Conservation (phyloP, 495 filamentous ascomycete species). For the Xylaria castorea region DNA sequence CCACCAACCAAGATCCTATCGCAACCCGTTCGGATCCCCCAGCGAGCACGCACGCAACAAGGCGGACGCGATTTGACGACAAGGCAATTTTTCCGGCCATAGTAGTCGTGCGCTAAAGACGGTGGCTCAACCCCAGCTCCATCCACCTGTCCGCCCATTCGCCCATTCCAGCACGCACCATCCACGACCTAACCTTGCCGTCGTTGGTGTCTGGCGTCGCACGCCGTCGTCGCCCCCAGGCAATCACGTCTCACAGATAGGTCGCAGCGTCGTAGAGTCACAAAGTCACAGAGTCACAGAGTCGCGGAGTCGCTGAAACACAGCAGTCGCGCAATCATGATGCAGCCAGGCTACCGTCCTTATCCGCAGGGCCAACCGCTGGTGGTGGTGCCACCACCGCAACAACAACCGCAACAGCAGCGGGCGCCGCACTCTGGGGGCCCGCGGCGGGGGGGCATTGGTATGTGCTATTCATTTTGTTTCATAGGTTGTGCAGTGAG, state of each 20-base stretch:
- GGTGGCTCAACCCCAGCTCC: slow-evolving; percentile 20
- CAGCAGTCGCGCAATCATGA: slow-evolving; percentile 37
- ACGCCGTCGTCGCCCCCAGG: slow-evolving; percentile 21
- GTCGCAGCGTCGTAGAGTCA: slow-evolving; percentile 20
- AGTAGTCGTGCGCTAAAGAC: slow-evolving; percentile 24
- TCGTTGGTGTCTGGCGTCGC: slow-evolving; percentile 26
- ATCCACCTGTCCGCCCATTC: neutral
- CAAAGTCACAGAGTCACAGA: slow-evolving; percentile 2
- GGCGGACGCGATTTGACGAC: slow-evolving; percentile 24
- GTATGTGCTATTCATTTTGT: slow-evolving; percentile 44
- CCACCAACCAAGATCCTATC: slow-evolving; percentile 22
- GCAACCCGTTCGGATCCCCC: slow-evolving; percentile 10
- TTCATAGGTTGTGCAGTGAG: slow-evolving; percentile 14
- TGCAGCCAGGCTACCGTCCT: slow-evolving; percentile 56
- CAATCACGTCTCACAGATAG: slow-evolving; percentile 29
- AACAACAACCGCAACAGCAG: slow-evolving; percentile 31
- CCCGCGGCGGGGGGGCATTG: slow-evolving; percentile 55
- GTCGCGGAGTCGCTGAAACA: slow-evolving; percentile 9
- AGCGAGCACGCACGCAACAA: slow-evolving; percentile 13
- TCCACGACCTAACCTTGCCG: slow-evolving; percentile 19
- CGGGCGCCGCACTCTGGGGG: slow-evolving; percentile 46
- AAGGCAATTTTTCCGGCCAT: slow-evolving; percentile 19
- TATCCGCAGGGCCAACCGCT: slow-evolving; percentile 51
- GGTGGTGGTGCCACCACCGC: slow-evolving; percentile 31
- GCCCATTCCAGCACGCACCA: neutral